Evolutionary conservation across 164 flowering plant species (phyloP).

Genomic region (Dillenia suffruticosa): DNA sequence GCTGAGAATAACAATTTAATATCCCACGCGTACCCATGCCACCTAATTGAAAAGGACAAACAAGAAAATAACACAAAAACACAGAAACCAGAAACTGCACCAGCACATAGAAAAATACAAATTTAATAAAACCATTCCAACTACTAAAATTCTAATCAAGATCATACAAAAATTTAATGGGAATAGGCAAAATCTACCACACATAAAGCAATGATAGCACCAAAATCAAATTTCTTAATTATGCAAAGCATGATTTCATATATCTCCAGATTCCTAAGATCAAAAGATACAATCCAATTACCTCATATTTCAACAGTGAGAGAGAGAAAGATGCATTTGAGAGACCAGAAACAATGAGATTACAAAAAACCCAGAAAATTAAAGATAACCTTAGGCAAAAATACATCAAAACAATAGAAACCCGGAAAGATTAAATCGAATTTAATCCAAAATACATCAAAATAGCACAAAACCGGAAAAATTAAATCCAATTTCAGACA

Average conservation of each 20-base stretch:
- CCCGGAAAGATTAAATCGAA: not conserved
- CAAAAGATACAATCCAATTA: no score
- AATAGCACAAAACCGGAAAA: not conserved
- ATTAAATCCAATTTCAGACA: not conserved
- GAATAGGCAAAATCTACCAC: not conserved
- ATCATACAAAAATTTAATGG: not conserved
- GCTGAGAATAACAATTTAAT: not conserved
- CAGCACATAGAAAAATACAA: not conserved
- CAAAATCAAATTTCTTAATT: not conserved
- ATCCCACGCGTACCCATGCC: not conserved
- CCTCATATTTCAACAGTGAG: no score
- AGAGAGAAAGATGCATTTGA: no score
- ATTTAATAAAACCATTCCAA: not conserved
- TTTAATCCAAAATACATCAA: not conserved
- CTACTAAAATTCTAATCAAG: not conserved
- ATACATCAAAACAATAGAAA: not conserved
- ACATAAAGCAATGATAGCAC: not conserved
- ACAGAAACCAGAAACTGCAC: not conserved
- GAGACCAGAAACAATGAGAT: not conserved
- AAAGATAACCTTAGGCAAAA: not conserved
- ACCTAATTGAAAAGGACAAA: constrained; percentile 6
- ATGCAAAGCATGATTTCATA: no score
- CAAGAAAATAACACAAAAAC: not conserved
- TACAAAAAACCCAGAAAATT: not conserved
- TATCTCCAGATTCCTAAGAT: no score